Evolutionary conservation across 345 rosid genomes (phyloP), one percentile per base, ranked within the genome.

Genomic region (Noccaea bulbosa): DNA sequence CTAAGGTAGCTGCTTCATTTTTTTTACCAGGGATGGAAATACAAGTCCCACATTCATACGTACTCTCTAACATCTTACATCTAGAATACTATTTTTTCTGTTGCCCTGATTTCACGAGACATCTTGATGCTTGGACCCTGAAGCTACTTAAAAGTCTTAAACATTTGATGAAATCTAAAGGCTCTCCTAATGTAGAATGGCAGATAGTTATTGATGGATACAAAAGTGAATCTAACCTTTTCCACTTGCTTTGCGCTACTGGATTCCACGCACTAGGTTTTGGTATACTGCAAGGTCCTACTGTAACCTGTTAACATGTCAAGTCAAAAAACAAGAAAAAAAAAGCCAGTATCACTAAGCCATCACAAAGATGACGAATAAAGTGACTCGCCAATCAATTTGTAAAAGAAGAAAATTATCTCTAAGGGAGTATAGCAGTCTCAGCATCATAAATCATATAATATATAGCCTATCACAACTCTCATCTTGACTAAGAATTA

Each of bases 181-280:
- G 49, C 20, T 15, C 35, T 40, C 74, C 37, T 16, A 50, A 7
- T 34, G 16, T 40, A 40, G 3, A 33, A 71, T 17, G 14, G 27
- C 12, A 33, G 41, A 50, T 5, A 44, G 32, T 14, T 15, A 41
- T 20, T 68, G 46, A 27, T 24, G 1, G 27, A 44, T 1, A 45
- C 33, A 34, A 0, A 58, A 39, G n/a, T 11, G 34, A 45, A 45
- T 11, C 84, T 37, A 59, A 93, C 98, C 98, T 91, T 79, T 87
- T 83, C 98, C 98, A 93, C 76, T 93, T 93, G 81, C 85, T 82
- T 79, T 81, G 92, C 70, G 91, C 96, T 0, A 88, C 88, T 10
- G 88, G 95, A 53, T 83, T 91, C 98, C 98, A 91, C 8, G 84
- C 80, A 76, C 95, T 86, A 10, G 98, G 98, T 80, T 91, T 93